Percentiles rank a stretch among this genome's conserved stretches.
phyloP scores from a whole-genome alignment of 192 early-diverging fungal genomes.

The Umbelopsis isabellina region DNA sequence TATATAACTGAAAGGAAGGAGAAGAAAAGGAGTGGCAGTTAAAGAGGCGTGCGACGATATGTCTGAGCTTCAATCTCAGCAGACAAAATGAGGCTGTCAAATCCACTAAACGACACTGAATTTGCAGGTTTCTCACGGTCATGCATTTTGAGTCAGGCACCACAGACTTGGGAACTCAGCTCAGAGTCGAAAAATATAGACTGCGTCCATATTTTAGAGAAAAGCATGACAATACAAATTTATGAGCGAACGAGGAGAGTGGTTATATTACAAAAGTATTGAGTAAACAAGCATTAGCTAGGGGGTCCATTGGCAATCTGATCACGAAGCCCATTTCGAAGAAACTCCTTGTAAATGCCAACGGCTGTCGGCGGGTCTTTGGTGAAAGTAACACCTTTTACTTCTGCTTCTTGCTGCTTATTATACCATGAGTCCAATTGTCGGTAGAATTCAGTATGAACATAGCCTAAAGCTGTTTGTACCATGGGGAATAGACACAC shows the following conservation, averaged over 20 bases:
- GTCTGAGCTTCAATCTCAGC: conserved; percentile 6
- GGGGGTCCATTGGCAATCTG: conserved; percentile 39
- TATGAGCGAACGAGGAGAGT: background rate
- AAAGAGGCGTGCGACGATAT: conserved; percentile 13
- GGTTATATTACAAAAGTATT: background rate
- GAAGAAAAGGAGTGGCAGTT: background rate
- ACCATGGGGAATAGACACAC: conserved; percentile 69
- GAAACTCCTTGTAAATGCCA: conserved; percentile 50
- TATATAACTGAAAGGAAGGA: background rate
- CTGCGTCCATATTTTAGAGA: too few species aligned
- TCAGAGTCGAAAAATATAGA: too few species aligned
- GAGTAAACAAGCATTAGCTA: background rate
- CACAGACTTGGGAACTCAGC: background rate
- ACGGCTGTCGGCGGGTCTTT: conserved; percentile 48
- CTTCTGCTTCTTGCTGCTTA: conserved; percentile 43
- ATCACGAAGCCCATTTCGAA: conserved; percentile 51
- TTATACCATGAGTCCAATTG: conserved; percentile 60
- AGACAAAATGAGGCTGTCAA: background rate
- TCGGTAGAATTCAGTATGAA: conserved; percentile 67
- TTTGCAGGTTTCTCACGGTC: conserved; percentile 10
- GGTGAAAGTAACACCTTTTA: conserved; percentile 18
- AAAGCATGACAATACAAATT: too few species aligned
- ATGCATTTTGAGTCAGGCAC: conserved; percentile 18
- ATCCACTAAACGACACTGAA: too few species aligned
- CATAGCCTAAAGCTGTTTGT: conserved; percentile 51